Evolutionary conservation across 768 basidiomycete species (phyloP).

Genomic region (Naganishia antarctica): DNA sequence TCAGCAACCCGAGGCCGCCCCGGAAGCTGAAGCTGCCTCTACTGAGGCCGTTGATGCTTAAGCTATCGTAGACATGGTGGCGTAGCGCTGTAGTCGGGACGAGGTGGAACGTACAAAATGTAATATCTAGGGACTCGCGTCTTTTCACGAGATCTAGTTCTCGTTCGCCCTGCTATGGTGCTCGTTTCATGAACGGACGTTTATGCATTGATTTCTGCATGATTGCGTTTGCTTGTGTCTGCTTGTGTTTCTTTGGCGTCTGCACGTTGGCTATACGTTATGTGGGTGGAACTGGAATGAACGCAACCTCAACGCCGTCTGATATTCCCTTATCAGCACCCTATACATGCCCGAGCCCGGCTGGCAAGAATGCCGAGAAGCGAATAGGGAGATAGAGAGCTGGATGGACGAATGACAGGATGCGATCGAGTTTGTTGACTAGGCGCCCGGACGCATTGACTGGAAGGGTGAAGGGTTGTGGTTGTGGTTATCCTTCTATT

Average conservation of each 20-base stretch:
- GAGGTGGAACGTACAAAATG: constrained; percentile 6
- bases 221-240: too few species aligned
- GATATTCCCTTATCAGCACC: too few species aligned
- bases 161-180: constrained; percentile 3
- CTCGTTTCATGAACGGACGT: constrained; percentile 1
- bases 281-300: background rate
- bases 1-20: constrained; percentile 28
- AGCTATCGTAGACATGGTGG: constrained; percentile 4
- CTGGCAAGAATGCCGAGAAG: background rate
- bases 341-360: too few species aligned
- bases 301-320: too few species aligned
- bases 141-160: constrained; percentile 10
- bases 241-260: too few species aligned
- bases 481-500: too few species aligned
- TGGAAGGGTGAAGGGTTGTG: too few species aligned
- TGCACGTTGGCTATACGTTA: too few species aligned
- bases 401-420: constrained; percentile 2
- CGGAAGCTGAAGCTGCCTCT: constrained; percentile 26
- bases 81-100: constrained; percentile 1
- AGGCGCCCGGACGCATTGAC: too few species aligned
- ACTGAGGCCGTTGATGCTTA: constrained; percentile 18
- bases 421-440: constrained; percentile 6
- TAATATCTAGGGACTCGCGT: constrained; percentile 9
- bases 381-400: background rate
- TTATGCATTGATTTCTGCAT: constrained; percentile 23